Percentiles rank a stretch among this genome's conserved stretches.
Evolutionary conservation across 176 grass and related monocot species (phyloP).

Genomic region (Miscanthus lutarioriparius): DNA sequence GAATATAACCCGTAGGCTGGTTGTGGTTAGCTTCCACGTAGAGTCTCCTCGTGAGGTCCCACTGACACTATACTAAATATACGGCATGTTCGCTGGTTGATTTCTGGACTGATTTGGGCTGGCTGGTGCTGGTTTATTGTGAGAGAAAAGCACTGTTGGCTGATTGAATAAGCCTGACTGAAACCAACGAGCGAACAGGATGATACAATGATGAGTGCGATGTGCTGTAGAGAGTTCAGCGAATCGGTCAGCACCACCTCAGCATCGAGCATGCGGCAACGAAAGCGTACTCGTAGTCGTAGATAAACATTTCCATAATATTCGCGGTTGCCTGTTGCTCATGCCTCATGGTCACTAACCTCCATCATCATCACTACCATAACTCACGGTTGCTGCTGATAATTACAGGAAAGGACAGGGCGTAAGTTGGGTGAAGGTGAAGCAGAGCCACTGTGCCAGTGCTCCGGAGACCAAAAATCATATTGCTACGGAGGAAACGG

Average conservation of each 20-base stretch:
- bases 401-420: not conserved
- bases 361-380: no score
- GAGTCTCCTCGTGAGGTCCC: not conserved
- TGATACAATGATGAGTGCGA: not conserved
- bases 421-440: not conserved
- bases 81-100: no score
- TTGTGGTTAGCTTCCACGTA: slow-evolving; percentile 2
- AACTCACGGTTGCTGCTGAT: no score
- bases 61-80: not conserved
- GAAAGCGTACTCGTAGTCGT: not conserved
- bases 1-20: not conserved
- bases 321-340: not conserved
- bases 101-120: no score
- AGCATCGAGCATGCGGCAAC: not conserved
- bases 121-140: no score
- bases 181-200: no score
- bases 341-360: not conserved
- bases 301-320: not conserved
- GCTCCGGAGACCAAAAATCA: not conserved
- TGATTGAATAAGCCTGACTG: no score
- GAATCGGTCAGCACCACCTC: not conserved
- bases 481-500: not conserved
- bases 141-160: no score
- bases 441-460: not conserved
- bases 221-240: not conserved